phyloP scores from a whole-genome alignment of 805 yeast species.

The Pichia californica region DNA sequence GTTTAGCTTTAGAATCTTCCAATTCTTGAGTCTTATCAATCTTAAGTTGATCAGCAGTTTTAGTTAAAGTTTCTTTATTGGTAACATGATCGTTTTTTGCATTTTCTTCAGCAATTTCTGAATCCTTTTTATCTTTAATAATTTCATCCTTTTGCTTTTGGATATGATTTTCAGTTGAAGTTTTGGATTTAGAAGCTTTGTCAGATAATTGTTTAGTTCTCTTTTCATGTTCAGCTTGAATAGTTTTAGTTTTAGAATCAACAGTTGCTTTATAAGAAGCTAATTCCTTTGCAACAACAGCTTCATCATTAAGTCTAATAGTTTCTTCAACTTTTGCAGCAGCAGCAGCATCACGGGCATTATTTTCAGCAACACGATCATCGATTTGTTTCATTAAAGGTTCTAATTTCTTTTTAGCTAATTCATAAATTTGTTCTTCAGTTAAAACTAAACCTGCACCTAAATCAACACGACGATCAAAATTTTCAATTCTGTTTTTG shows the following conservation, averaged over 20 bases:
- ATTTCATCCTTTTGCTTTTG: conserved; percentile 37
- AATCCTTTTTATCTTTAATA: conserved; percentile 39
- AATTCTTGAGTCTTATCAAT: conserved; percentile 27
- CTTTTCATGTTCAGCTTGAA: conserved; percentile 18
- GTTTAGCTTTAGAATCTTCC: conserved; percentile 27
- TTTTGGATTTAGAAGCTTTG: conserved; percentile 24
- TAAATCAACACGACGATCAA: conserved; percentile 42
- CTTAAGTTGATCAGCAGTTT: conserved; percentile 39
- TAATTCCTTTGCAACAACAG: conserved; percentile 31
- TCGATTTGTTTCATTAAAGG: conserved; percentile 48
- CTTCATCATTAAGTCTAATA: conserved; percentile 28
- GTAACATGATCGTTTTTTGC: conserved; percentile 41
- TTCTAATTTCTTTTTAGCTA: conserved; percentile 49
- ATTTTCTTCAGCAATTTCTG: conserved; percentile 38
- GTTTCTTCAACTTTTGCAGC: conserved; percentile 21
- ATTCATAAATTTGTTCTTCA: conserved; percentile 47
- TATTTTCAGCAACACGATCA: conserved; percentile 39
- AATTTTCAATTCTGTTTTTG: conserved; percentile 38
- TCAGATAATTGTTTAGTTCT: conserved; percentile 21
- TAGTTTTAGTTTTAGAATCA: conserved; percentile 35
- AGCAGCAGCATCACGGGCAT: conserved; percentile 24
- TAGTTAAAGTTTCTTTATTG: conserved; percentile 37
- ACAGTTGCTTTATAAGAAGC: conserved; percentile 33
- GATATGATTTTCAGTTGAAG: conserved; percentile 34
- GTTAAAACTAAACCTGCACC: conserved; percentile 51